Base-by-base conservation (phyloP, 495 filamentous ascomycete genomes). In the Daldinia bambusicola region DNA sequence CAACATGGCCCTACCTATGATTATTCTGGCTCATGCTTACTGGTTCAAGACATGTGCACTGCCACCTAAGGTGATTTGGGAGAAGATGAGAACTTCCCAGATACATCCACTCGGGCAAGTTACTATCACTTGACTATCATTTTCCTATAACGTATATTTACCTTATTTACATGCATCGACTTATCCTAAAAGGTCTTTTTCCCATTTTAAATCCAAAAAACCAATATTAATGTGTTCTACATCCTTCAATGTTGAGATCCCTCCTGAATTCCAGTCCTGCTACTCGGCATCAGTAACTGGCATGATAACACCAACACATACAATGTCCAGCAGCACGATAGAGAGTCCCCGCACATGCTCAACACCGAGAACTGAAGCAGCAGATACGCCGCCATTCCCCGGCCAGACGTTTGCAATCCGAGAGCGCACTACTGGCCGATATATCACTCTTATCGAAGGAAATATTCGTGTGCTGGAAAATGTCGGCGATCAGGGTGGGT, bases 401-500 rank as follows among this genome's bases (percentile, higher is more conserved):
- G 34, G 5, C 18, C 36, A 41, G 20, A 58, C 34, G 0, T 58
- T 41, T 16, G 37, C 37, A 4, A 58, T 58, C 2, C 36, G 55
- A 12, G 55, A 58, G 31, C n/a, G 37, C 12, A 43, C 16, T 58
- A 41, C 34, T 22, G 18, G 37, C 7, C 55, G 55, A 18, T 58
- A 40, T 10, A 31, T 58, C 7, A 58, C 55, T 40, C 55, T 58
- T 20, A 6, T 58, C 9, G 55, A 58, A 31, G 55, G 55, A 14
- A 14, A 45, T 3, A 6, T 61, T 32, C 10, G 41, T 4, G 26
- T 22, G 13, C 20, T 13, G 20, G 22, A 61, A 5, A 61, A 61
- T 36, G 5, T 34, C 7, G 58, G 58, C 41, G 41, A 48, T 0
- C 58, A 50, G 58, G 58, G 58, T 26, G 58, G 58, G 13, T 61